A percentile compares a stretch with the other conserved stretches of the same genome.
Evolutionary conservation across 345 rosid species (phyloP).

Genomic region (Hibiscus mutabilis): DNA sequence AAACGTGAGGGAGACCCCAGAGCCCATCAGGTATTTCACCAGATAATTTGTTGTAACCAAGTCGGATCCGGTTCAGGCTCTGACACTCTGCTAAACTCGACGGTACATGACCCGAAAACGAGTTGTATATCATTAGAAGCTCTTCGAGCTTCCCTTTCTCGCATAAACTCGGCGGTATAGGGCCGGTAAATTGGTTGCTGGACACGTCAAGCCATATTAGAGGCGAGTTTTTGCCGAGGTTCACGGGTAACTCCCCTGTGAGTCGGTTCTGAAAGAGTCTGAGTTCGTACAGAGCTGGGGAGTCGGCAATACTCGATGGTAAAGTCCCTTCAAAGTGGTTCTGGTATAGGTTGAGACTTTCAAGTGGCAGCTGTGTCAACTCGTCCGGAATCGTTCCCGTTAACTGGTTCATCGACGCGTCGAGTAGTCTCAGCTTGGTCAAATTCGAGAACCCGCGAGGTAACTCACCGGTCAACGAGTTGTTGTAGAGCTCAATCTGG

Average conservation of each 20-base stretch:
- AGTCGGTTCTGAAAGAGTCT: conserved; percentile 62
- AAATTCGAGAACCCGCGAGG: conserved; percentile 59
- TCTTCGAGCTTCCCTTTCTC: conserved; percentile 64
- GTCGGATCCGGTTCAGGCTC: conserved; percentile 69
- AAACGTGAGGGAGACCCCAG: conserved; percentile 88
- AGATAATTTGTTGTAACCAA: conserved; percentile 61
- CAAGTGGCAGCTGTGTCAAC: conserved; percentile 57
- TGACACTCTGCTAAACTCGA: conserved; percentile 47
- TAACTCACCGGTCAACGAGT: conserved; percentile 68
- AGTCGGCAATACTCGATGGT: conserved; percentile 52
- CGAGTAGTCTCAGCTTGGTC: conserved; percentile 58
- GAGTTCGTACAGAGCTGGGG: conserved; percentile 73
- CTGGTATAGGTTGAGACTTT: conserved; percentile 90
- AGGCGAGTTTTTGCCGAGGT: conserved; percentile 75
- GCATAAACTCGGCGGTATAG: conserved; percentile 59
- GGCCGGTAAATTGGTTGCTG: conserved; percentile 55
- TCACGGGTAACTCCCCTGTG: conserved; percentile 56
- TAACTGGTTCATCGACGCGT: conserved; percentile 81
- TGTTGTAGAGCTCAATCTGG: conserved; percentile 94
- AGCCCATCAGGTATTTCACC: conserved; percentile 67
- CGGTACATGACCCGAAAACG: conserved; percentile 64
- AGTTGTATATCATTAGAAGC: conserved; percentile 56
- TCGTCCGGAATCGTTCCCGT: conserved; percentile 71
- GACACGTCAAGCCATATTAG: conserved; percentile 75
- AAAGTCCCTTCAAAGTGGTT: conserved; percentile 58